Evolutionary conservation across 2,329 filamentous ascomycete species (phyloP).

Genomic region (Acrodontium crateriforme): DNA sequence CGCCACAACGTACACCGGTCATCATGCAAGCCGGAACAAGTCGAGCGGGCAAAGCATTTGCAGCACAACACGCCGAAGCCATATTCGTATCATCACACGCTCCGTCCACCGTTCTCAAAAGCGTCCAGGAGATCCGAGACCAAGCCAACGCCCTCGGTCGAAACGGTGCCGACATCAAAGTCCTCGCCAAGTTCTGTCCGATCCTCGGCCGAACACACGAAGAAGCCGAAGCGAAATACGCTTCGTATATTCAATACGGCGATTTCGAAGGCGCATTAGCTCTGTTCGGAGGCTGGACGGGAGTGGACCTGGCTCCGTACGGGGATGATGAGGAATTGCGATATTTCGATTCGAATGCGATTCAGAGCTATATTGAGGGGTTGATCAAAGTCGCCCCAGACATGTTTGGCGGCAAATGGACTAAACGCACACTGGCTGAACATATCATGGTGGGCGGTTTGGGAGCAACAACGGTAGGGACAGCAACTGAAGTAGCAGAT

Average conservation of each 20-base stretch:
- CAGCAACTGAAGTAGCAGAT: conserved; percentile 50
- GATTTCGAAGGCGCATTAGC: conserved; percentile 53
- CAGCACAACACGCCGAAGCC: conserved; percentile 55
- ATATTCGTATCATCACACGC: conserved; percentile 57
- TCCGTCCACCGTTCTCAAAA: conserved; percentile 46
- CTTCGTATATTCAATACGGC: conserved; percentile 47
- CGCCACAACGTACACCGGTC: conserved; percentile 54
- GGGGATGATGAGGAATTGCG: conserved; percentile 50
- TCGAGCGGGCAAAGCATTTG: conserved; percentile 50
- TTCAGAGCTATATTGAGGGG: conserved; percentile 41
- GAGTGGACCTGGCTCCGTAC: conserved; percentile 48
- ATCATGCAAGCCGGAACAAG: conserved; percentile 59
- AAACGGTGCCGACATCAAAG: conserved; percentile 49
- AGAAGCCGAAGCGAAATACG: conserved; percentile 50
- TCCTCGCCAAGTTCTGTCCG: conserved; percentile 51
- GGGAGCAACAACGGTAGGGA: conserved; percentile 51
- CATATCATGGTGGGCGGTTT: conserved; percentile 56
- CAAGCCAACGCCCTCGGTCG: conserved; percentile 42
- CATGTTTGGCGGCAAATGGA: conserved; percentile 48
- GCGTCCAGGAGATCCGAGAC: conserved; percentile 48
- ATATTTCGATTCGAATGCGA: conserved; percentile 47
- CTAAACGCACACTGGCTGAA: conserved; percentile 54
- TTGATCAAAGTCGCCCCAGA: conserved; percentile 44
- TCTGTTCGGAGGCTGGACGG: conserved; percentile 63
- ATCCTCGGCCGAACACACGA: conserved; percentile 52